Conservation (phyloP, 1,284 basidiomycete species). For the Lentinula novae-zelandiae region DNA sequence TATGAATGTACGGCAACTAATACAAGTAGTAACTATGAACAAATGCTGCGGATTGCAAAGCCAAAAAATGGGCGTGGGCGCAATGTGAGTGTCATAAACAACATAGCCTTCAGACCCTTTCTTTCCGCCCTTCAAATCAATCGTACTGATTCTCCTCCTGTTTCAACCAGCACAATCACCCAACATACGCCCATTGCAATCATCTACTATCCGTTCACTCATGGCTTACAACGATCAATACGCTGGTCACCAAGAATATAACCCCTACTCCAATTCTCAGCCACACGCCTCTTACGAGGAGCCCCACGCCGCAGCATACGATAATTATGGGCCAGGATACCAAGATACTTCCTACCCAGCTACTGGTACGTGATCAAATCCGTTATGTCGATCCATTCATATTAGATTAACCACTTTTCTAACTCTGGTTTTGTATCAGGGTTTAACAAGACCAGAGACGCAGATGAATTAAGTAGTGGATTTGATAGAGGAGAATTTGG, state of each 20-base stretch:
- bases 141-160: neutral
- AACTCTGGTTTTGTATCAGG: neutral
- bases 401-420: neutral
- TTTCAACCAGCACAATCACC: neutral
- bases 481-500: slow-evolving; percentile 40
- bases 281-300: slow-evolving; percentile 51
- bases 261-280: slow-evolving; percentile 43
- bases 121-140: neutral
- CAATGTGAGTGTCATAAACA: neutral
- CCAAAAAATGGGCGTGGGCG: neutral
- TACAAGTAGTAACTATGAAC: no score
- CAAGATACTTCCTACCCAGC: slow-evolving; percentile 24
- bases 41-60: neutral
- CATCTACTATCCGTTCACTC: neutral
- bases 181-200: no score
- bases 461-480: slow-evolving; percentile 24
- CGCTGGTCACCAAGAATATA: slow-evolving; percentile 39
- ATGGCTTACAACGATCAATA: slow-evolving; percentile 42
- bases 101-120: neutral
- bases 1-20: no score
- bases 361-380: slow-evolving; percentile 11
- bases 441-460: slow-evolving; percentile 8
- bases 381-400: neutral
- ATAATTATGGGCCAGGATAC: slow-evolving; percentile 38
- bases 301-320: slow-evolving; percentile 28